Percentiles rank a stretch among this genome's conserved stretches.
These are phyloP conservation scores for Backusella macrospora DNA, from an alignment of 192 early-diverging fungal genomes.

Conservation along the genomic window DNA sequence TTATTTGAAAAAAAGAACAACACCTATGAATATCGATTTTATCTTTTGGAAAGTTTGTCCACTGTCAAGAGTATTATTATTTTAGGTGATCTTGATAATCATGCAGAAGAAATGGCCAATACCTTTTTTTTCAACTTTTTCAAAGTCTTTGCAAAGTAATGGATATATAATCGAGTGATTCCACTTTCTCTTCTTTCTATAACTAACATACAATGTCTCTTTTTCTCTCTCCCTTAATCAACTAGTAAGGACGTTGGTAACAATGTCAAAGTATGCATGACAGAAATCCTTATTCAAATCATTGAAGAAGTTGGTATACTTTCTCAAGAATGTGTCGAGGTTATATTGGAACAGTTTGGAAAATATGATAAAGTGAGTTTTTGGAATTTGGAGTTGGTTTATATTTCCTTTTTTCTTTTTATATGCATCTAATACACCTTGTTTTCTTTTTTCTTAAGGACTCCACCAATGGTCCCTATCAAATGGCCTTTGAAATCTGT, in stretches of 20 bases:
- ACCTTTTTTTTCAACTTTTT: constrained; percentile 77
- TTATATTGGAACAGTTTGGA: constrained; percentile 78
- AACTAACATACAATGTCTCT: neutral
- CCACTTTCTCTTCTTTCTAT: no score
- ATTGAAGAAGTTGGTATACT: constrained; percentile 73
- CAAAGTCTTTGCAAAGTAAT: constrained; percentile 36
- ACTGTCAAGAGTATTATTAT: constrained; percentile 83
- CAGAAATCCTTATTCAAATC: constrained; percentile 82
- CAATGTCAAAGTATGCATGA: constrained; percentile 77
- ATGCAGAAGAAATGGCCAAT: constrained; percentile 71
- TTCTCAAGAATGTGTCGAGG: constrained; percentile 82
- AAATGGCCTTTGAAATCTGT: constrained; percentile 84
- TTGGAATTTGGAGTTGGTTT: no score
- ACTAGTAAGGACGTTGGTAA: constrained; percentile 67
- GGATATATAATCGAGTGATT: neutral
- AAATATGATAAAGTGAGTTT: constrained; percentile 62
- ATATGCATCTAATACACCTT: neutral
- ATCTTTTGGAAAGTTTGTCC: constrained; percentile 88
- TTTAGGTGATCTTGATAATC: constrained; percentile 74
- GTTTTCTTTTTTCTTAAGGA: constrained; percentile 31
- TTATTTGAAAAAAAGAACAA: constrained; percentile 59
- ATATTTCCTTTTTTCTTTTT: neutral
- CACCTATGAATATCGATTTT: constrained; percentile 76
- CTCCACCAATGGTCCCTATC: constrained; percentile 66
- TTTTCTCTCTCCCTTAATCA: neutral